Conservation (phyloP, 345 rosid genomes). For the Brassica cretica region DNA sequence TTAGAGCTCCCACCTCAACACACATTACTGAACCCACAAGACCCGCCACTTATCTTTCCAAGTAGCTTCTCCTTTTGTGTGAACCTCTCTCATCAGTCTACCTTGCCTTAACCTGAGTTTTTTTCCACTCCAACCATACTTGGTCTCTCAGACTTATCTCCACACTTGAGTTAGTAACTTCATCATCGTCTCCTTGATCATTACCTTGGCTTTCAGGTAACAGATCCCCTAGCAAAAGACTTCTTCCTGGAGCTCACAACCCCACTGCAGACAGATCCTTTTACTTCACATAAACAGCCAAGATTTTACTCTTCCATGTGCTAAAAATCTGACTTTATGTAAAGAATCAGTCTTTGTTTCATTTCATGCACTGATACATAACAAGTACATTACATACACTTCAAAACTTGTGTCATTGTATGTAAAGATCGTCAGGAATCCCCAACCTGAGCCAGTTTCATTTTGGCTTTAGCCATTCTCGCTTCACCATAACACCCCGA, state of each 20-base stretch:
- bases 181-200: not conserved
- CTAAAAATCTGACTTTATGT: not conserved
- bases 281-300: not conserved
- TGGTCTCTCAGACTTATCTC: not conserved
- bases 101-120: not conserved
- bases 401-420: conserved; percentile 16
- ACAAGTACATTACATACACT: conserved; percentile 13
- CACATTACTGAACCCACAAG: not conserved
- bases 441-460: conserved; percentile 46
- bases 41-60: not conserved
- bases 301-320: not conserved
- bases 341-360: conserved; percentile 21
- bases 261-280: not conserved
- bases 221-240: not conserved
- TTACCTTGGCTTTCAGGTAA: not conserved
- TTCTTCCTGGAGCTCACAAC: not conserved
- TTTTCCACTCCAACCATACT: not conserved
- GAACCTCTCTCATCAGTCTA: not conserved
- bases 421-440: conserved; percentile 35
- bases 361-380: conserved; percentile 27
- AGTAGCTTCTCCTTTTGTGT: not conserved
- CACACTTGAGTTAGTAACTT: not conserved
- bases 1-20: not conserved
- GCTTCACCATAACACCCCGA: conserved; percentile 60
- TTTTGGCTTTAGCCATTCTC: conserved; percentile 53